These are phyloP conservation scores for Paecilomyces fulvus DNA, from an alignment of 2,329 filamentous ascomycete species.

Conservation along the genomic window DNA sequence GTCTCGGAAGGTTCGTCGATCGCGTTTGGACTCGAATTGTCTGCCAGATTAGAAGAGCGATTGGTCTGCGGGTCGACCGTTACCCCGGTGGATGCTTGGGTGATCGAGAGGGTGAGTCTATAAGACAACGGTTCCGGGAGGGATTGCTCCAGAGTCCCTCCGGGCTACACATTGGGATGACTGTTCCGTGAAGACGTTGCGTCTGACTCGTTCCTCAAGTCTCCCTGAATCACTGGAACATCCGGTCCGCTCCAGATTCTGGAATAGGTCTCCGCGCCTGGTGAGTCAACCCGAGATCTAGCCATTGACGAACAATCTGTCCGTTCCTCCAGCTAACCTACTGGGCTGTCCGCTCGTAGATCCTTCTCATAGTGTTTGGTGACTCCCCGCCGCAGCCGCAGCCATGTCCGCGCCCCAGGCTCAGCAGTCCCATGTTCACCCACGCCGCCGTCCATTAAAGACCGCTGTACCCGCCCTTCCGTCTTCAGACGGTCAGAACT, in stretches of 20 bases:
- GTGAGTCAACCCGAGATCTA: conserved; percentile 11
- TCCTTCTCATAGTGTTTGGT: conserved; percentile 4
- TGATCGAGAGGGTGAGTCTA: conserved; percentile 1
- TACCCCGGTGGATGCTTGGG: neutral
- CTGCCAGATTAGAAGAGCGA: neutral
- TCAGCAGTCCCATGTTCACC: conserved; percentile 19
- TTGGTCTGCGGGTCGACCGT: neutral
- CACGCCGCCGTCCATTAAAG: conserved; percentile 28
- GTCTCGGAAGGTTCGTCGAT: conserved; percentile 1
- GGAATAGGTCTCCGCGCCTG: neutral
- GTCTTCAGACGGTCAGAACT: conserved; percentile 11
- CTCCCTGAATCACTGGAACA: conserved; percentile 10
- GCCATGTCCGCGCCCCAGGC: conserved; percentile 23
- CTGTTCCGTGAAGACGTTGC: neutral
- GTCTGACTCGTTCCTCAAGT: conserved; percentile 13
- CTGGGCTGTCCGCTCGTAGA: conserved; percentile 1
- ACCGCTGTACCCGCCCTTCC: conserved; percentile 18
- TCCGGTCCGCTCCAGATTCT: conserved; percentile 1
- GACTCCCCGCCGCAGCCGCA: conserved; percentile 8
- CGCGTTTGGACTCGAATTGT: neutral
- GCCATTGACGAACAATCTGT: conserved; percentile 7
- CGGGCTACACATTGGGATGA: neutral
- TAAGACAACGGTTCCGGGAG: neutral
- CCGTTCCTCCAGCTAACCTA: conserved; percentile 3
- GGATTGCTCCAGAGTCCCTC: neutral